Percentiles rank a stretch among this genome's conserved stretches.
Conservation (phyloP, 2,329 filamentous ascomycete genomes). For the Byssochlamys sp. region DNA sequence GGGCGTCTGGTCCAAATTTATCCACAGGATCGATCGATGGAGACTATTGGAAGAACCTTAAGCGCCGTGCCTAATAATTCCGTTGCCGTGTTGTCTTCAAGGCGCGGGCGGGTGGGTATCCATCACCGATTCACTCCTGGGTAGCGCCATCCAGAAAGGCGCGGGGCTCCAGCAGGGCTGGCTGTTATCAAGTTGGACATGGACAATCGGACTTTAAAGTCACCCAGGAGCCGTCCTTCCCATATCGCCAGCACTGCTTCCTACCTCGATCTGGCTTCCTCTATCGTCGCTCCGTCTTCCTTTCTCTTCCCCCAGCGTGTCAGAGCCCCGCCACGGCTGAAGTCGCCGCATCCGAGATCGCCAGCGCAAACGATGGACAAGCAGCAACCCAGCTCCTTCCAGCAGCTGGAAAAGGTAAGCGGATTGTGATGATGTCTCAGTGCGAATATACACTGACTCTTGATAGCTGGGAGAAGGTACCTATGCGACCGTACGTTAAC, state of each 20-base stretch:
- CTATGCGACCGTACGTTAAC: slow-evolving; percentile 74
- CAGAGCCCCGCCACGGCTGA: slow-evolving; percentile 9
- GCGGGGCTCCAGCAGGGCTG: slow-evolving; percentile 14
- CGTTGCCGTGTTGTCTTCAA: background rate
- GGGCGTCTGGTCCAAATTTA: background rate
- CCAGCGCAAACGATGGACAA: slow-evolving; percentile 61
- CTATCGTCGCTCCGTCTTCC: slow-evolving; percentile 27
- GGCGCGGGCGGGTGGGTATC: slow-evolving; percentile 1
- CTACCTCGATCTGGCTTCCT: slow-evolving; percentile 22
- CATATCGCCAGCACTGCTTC: slow-evolving; percentile 11
- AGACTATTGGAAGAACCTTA: slow-evolving; percentile 2
- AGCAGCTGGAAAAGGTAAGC: slow-evolving; percentile 79
- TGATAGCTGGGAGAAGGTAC: slow-evolving; percentile 79
- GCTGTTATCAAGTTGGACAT: slow-evolving; percentile 5
- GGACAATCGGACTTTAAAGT: slow-evolving; percentile 8
- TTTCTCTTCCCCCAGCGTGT: slow-evolving; percentile 24
- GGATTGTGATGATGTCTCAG: slow-evolving; percentile 1
- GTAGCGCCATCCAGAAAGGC: slow-evolving; percentile 4
- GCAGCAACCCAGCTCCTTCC: slow-evolving; percentile 89
- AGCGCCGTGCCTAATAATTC: slow-evolving; percentile 1
- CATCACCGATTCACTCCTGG: slow-evolving; percentile 2
- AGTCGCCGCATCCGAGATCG: slow-evolving; percentile 8
- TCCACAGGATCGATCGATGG: background rate
- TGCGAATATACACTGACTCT: slow-evolving; percentile 18
- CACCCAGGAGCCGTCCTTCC: slow-evolving; percentile 12